Evolutionary conservation across 495 filamentous ascomycete species (phyloP).

Genomic region (Haplographium delicatum): DNA sequence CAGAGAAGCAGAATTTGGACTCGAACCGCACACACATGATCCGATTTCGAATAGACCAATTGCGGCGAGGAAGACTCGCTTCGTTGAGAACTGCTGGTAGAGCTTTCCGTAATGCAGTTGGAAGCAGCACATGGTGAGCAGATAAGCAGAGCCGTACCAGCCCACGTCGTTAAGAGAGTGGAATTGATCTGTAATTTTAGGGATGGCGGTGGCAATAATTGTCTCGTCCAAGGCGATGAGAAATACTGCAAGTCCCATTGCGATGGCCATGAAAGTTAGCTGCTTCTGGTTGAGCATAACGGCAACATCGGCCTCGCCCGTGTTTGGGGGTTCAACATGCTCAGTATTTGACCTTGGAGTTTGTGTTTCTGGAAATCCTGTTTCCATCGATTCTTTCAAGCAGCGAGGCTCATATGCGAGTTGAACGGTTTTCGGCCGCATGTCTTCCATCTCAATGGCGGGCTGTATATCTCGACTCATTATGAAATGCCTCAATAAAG

Average conservation of each 20-base stretch:
- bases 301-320: no score
- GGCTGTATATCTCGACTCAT: no score
- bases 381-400: no score
- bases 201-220: constrained; percentile 34
- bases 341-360: no score
- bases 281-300: no score
- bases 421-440: no score
- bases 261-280: background rate
- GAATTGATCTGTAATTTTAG: constrained; percentile 42
- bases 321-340: no score
- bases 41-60: constrained; percentile 43
- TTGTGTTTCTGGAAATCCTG: no score
- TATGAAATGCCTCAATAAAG: no score
- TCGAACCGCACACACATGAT: constrained; percentile 48
- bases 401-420: no score
- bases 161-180: constrained; percentile 39
- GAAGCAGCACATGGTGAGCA: constrained; percentile 40
- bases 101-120: constrained; percentile 42
- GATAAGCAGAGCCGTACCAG: constrained; percentile 49
- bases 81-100: constrained; percentile 38
- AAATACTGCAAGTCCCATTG: background rate
- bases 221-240: background rate
- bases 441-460: no score
- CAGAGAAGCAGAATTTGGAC: constrained; percentile 43
- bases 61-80: constrained; percentile 33